Base-by-base conservation (phyloP, 768 basidiomycete species). In the Baorangia bicolor region DNA sequence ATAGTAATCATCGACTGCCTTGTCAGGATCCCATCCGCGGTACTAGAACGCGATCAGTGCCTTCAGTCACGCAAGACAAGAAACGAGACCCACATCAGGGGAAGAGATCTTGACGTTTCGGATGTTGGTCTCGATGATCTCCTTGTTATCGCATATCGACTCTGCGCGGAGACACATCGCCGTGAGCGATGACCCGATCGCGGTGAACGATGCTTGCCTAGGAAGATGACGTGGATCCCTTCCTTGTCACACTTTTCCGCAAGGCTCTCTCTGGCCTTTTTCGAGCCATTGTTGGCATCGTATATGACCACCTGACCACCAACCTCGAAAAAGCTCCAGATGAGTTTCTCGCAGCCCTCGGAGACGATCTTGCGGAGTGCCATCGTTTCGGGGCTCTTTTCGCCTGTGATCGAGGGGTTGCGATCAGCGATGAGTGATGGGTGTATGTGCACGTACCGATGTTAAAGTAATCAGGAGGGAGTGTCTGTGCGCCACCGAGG, bases 301-400 rank as follows among this genome's bases (percentile, higher is more conserved):
- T 98, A 98, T 59, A 99, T 95, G 35, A 96, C 93, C 25, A 98
- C 95, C 71, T 99, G 97, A 0, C 96, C 97, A 6, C 92, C 89
- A 3, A 72, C 74, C 55, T 81, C 79, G 73, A 96, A 98, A 73
- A 90, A 97, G 59, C 93, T 85, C 83, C 85, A 88, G 39, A 98
- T 93, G 45, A 87, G 77, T 69, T 90, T 81, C 74, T 98, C 94
- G 59, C 97, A 91, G n/a, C 88, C 92, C 1, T 81, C 78, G 40
- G 87, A 83, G 59, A 96, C 84, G 64, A 78, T 82, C 62, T 83
- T 79, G 49, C 97, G 78, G 40, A 98, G 75, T 34, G 79, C 82
- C 52, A 90, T 78, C 0, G 97, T 98, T 68, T 92, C 90, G 21
- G 84, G 74, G 50, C 84, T 84, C 74, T 93, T 92, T 67, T 87